These are phyloP conservation scores for Nemania serpens DNA, from an alignment of 2,329 filamentous ascomycete genomes.

Conservation along the genomic window DNA sequence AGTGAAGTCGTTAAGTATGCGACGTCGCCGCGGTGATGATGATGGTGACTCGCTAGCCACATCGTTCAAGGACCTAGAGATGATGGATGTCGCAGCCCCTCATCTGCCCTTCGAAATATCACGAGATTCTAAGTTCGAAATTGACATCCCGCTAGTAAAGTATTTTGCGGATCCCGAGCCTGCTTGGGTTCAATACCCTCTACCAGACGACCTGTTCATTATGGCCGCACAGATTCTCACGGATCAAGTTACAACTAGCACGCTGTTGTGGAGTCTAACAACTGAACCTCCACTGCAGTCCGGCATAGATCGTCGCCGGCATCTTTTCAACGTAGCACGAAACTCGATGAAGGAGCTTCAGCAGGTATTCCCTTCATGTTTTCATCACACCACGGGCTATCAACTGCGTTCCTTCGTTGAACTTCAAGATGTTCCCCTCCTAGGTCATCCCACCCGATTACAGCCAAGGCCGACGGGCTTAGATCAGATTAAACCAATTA, in stretches of 20 bases:
- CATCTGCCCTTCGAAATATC: constrained; percentile 56
- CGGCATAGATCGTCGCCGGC: constrained; percentile 45
- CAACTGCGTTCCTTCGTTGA: constrained; percentile 58
- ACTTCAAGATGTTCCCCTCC: constrained; percentile 59
- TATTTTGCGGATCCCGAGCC: constrained; percentile 66
- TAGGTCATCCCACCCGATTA: constrained; percentile 57
- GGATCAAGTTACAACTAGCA: constrained; percentile 67
- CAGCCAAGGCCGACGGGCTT: constrained; percentile 54
- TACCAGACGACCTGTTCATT: constrained; percentile 65
- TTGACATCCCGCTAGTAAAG: constrained; percentile 56
- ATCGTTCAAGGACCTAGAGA: constrained; percentile 55
- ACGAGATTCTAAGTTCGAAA: constrained; percentile 53
- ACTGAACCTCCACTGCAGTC: constrained; percentile 34
- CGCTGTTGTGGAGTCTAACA: constrained; percentile 42
- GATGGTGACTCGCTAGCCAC: constrained; percentile 58
- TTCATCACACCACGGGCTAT: constrained; percentile 49
- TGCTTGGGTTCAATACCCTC: constrained; percentile 48
- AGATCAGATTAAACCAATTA: constrained; percentile 56
- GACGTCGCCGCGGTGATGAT: constrained; percentile 53
- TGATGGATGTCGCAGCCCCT: constrained; percentile 51
- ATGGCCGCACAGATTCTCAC: constrained; percentile 73
- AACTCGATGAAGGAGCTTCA: constrained; percentile 55
- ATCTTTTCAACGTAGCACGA: constrained; percentile 50
- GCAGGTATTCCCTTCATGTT: constrained; percentile 49
- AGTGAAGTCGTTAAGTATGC: constrained; percentile 51